A percentile compares a stretch with the other conserved stretches of the same genome.
Conservation (phyloP, 495 filamentous ascomycete species). For the Glarea lozoyensis region DNA sequence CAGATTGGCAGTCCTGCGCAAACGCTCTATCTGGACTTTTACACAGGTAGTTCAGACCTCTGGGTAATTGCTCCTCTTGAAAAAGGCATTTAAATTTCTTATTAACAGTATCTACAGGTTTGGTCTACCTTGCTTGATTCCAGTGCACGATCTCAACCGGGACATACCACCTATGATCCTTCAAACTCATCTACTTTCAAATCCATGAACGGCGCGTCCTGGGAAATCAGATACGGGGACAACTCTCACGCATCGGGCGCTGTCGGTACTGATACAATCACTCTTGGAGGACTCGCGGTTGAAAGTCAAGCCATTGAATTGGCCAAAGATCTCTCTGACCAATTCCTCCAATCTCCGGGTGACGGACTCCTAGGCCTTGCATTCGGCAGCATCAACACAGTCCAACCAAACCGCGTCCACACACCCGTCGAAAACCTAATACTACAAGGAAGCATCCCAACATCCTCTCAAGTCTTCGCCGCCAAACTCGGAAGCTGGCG, state of each 20-base stretch:
- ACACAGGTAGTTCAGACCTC: conserved; percentile 69
- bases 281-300: conserved; percentile 59
- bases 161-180: conserved; percentile 47
- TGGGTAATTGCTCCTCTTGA: conserved; percentile 46
- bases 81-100: conserved; percentile 10
- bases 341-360: conserved; percentile 50
- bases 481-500: conserved; percentile 59
- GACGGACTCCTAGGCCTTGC: conserved; percentile 72
- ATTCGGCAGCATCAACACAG: conserved; percentile 62
- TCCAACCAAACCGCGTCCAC: conserved; percentile 48
- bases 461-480: conserved; percentile 60
- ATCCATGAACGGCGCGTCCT: conserved; percentile 37
- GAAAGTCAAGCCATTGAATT: conserved; percentile 62
- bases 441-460: conserved; percentile 52
- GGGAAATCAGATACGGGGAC: conserved; percentile 71
- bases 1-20: conserved; percentile 61
- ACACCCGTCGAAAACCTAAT: conserved; percentile 77
- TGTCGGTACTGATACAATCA: conserved; percentile 62
- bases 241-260: conserved; percentile 59
- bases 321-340: conserved; percentile 51
- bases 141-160: conserved; percentile 24
- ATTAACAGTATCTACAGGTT: conserved; percentile 31
- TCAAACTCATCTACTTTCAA: conserved; percentile 56
- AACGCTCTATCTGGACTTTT: conserved; percentile 60
- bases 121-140: conserved; percentile 51